These are phyloP conservation scores for Rhizodiscina lignyota DNA, from an alignment of 495 filamentous ascomycete genomes.

Conservation along the genomic window DNA sequence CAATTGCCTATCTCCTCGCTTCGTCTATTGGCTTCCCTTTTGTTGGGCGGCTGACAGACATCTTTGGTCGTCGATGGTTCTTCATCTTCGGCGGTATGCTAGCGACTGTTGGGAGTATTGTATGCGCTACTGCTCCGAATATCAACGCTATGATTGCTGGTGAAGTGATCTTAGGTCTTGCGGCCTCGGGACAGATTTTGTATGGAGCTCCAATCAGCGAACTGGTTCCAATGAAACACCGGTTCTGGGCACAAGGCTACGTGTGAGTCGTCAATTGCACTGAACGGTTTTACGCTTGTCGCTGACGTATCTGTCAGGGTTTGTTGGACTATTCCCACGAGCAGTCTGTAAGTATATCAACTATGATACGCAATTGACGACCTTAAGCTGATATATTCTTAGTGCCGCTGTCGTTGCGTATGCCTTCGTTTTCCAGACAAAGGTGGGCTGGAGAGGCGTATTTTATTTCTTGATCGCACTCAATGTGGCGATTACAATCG, in stretches of 20 bases:
- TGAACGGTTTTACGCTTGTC: too few relatives aligned
- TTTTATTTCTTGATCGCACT: conserved; percentile 20
- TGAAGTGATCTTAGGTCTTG: conserved; percentile 17
- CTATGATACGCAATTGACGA: neutral
- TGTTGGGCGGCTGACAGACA: conserved; percentile 18
- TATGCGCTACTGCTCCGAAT: conserved; percentile 14
- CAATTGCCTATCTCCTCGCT: conserved; percentile 13
- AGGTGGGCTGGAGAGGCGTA: conserved; percentile 10
- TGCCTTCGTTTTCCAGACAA: conserved; percentile 13
- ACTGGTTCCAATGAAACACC: conserved; percentile 8
- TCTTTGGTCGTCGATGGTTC: conserved; percentile 19
- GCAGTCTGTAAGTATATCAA: neutral
- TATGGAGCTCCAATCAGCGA: conserved; percentile 13
- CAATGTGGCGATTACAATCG: conserved; percentile 11
- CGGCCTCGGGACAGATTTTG: conserved; percentile 14
- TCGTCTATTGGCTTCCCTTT: conserved; percentile 18
- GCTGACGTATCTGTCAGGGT: too few relatives aligned
- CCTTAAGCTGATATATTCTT: conserved; percentile 9
- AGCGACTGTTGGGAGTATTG: conserved; percentile 15
- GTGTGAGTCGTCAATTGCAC: conserved; percentile 7
- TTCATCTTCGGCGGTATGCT: conserved; percentile 15
- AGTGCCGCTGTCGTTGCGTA: conserved; percentile 10
- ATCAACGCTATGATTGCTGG: conserved; percentile 14
- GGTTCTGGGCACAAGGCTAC: conserved; percentile 9
- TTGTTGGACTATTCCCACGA: too few relatives aligned